Percentiles rank a stretch among this genome's conserved stretches.
These are phyloP conservation scores for Aspergillus carlsbadensis DNA, from an alignment of 495 filamentous ascomycete species.

Conservation along the genomic window DNA sequence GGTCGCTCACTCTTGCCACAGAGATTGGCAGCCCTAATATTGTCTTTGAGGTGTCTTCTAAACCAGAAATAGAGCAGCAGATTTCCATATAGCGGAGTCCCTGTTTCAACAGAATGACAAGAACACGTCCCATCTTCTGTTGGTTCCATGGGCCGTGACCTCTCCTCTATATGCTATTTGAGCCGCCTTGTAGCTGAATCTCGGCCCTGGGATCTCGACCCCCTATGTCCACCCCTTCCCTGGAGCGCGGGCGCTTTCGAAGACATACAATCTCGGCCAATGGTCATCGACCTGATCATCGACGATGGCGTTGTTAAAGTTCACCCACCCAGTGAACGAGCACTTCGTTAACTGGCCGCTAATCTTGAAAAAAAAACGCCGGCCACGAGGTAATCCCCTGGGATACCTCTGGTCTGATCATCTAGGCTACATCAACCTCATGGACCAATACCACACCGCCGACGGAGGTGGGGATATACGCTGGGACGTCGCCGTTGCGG, in stretches of 20 bases:
- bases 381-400: conserved; percentile 52
- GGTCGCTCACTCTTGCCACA: conserved; percentile 49
- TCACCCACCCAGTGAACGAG: conserved; percentile 48
- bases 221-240: conserved; percentile 44
- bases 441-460: conserved; percentile 52
- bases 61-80: conserved; percentile 35
- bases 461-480: conserved; percentile 57
- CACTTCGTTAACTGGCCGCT: conserved; percentile 34
- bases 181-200: conserved; percentile 39
- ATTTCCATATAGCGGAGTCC: conserved; percentile 46
- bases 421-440: conserved; percentile 42
- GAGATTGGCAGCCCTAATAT: conserved; percentile 49
- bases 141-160: conserved; percentile 49
- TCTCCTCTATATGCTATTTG: conserved; percentile 39
- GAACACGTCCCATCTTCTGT: conserved; percentile 53
- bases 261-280: conserved; percentile 37
- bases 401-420: conserved; percentile 43
- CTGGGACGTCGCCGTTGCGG: conserved; percentile 42
- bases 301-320: conserved; percentile 51
- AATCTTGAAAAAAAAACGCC: conserved; percentile 30
- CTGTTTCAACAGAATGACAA: conserved; percentile 52
- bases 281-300: conserved; percentile 48
- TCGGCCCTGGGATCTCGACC: conserved; percentile 46
- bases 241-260: conserved; percentile 44
- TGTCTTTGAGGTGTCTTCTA: no score